Evolutionary conservation across 2,329 filamentous ascomycete species (phyloP).

Genomic region (Fusarium agapanthi): DNA sequence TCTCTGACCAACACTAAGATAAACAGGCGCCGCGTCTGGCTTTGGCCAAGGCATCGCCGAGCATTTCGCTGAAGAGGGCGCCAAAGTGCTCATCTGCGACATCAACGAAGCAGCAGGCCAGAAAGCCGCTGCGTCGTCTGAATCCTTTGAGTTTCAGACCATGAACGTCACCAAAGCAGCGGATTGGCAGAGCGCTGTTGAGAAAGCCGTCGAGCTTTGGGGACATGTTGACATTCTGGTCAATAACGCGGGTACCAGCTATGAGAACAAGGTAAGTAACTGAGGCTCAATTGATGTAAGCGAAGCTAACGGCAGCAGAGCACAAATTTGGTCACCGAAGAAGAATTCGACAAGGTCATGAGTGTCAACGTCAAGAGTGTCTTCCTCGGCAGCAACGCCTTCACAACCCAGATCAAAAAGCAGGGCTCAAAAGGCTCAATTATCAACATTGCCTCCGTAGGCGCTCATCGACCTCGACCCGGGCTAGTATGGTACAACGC

Average conservation of each 20-base stretch:
- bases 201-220: background rate
- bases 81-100: slow-evolving; percentile 6
- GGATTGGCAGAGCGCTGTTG: background rate
- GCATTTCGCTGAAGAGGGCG: slow-evolving; percentile 5
- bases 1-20: background rate
- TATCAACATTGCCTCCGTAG: slow-evolving; percentile 23
- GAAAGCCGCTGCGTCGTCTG: background rate
- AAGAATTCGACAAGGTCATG: slow-evolving; percentile 13
- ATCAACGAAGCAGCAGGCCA: background rate
- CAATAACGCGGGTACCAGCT: slow-evolving; percentile 15
- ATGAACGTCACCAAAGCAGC: slow-evolving; percentile 8
- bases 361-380: slow-evolving; percentile 7
- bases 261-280: background rate
- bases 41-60: slow-evolving; percentile 24
- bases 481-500: slow-evolving; percentile 76
- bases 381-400: slow-evolving; percentile 2
- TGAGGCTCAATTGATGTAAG: fast-evolving
- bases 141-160: background rate
- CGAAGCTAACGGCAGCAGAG: background rate
- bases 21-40: slow-evolving; percentile 5
- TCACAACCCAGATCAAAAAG: background rate
- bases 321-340: slow-evolving; percentile 2
- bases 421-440: slow-evolving; percentile 7
- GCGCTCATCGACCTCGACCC: slow-evolving; percentile 60
- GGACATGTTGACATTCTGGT: slow-evolving; percentile 9